Conservation (phyloP, 83 land plant species). For the Diphasiastrum complanatum region DNA sequence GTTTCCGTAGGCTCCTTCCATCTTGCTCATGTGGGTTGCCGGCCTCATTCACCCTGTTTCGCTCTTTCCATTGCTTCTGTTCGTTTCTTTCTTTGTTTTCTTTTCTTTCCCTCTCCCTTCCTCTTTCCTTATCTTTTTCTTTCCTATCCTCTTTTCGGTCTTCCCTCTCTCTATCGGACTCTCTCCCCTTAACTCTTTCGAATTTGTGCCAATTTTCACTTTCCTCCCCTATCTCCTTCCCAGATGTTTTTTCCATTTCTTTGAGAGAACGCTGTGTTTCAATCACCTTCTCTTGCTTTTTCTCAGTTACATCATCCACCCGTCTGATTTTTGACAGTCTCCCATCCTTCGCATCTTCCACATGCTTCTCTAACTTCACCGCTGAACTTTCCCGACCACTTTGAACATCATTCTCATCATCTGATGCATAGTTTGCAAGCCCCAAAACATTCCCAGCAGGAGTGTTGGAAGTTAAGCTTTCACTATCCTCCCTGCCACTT, state of each 20-base stretch:
- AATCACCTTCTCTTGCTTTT: constrained; percentile 2
- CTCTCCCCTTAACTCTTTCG: constrained; percentile 4
- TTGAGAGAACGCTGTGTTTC: background rate
- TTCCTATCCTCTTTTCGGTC: background rate
- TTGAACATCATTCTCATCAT: constrained; percentile 43
- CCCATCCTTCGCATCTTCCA: too few relatives aligned
- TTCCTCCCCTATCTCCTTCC: constrained; percentile 14
- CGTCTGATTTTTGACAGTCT: too few relatives aligned
- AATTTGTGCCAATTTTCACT: background rate
- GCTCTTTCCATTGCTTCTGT: constrained; percentile 11
- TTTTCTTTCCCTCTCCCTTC: background rate
- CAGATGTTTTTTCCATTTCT: background rate
- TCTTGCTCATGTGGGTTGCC: constrained; percentile 1
- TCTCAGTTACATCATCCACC: background rate
- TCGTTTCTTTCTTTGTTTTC: constrained; percentile 2
- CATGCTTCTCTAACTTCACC: too few relatives aligned
- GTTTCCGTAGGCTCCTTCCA: constrained; percentile 17
- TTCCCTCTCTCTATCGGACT: background rate
- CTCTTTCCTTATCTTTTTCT: constrained; percentile 12
- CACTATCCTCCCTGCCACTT: constrained; percentile 27
- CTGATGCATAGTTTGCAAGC: constrained; percentile 85
- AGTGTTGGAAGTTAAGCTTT: constrained; percentile 38
- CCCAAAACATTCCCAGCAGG: constrained; percentile 60
- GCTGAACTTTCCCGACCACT: constrained; percentile 3
- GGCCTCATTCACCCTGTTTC: constrained; percentile 11